phyloP scores from a whole-genome alignment of 78 protist species.

The Isochrysis galbana region DNA sequence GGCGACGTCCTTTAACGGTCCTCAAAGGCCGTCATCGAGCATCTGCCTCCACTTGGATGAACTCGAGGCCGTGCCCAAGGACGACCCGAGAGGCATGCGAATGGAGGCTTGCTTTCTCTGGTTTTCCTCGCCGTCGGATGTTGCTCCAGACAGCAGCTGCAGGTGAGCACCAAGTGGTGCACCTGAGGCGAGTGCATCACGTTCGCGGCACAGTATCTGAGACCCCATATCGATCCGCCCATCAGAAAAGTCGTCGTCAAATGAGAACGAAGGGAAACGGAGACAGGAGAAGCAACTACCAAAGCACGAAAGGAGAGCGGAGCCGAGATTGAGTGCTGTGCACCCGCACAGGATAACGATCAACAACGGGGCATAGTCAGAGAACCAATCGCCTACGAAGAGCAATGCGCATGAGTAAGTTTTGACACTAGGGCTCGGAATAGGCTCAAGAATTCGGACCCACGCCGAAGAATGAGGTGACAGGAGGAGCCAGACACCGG shows the following conservation, averaged over 20 bases:
- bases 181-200: background rate
- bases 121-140: background rate
- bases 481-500: no score
- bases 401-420: no score
- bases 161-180: conserved; percentile 1
- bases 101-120: no score
- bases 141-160: conserved; percentile 4
- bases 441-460: no score
- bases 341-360: background rate
- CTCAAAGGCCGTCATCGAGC: background rate
- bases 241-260: conserved; percentile 12
- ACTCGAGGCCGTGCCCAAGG: background rate
- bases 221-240: background rate
- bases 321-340: background rate
- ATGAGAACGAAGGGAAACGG: background rate
- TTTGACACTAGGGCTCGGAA: no score
- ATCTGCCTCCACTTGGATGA: background rate
- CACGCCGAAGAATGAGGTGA: no score
- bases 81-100: background rate
- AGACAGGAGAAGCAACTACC: background rate
- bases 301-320: background rate
- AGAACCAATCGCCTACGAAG: background rate
- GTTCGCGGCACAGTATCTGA: background rate
- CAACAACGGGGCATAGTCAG: background rate
- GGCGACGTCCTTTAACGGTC: no score